Conservation (phyloP, 768 basidiomycete genomes). For the Phanerodontia chrysosporium region DNA sequence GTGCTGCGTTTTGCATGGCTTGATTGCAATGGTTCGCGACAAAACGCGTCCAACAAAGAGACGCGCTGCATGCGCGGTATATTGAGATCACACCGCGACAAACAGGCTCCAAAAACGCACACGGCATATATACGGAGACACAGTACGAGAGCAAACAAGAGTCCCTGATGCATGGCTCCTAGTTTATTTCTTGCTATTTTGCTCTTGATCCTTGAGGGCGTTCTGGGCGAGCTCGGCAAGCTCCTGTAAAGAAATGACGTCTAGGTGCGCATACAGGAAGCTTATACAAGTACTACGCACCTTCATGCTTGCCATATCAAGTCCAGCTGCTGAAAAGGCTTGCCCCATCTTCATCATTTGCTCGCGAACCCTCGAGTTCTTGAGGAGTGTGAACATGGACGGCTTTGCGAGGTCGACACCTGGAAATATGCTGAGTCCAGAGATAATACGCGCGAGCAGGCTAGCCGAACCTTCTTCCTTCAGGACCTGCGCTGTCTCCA, state of each 20-base stretch:
- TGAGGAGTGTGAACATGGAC: conserved; percentile 10
- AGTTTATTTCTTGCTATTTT: background rate
- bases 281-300: background rate
- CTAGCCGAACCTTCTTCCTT: conserved; percentile 16
- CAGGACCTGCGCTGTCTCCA: conserved; percentile 9
- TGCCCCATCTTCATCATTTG: background rate
- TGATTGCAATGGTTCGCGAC: background rate
- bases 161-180: too few species aligned
- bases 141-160: background rate
- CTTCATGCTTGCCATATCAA: conserved; percentile 7
- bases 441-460: background rate
- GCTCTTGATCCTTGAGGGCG: background rate
- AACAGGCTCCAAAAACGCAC: background rate
- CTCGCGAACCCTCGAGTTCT: conserved; percentile 10
- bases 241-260: conserved; percentile 1
- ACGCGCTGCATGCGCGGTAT: background rate
- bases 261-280: background rate
- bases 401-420: conserved; percentile 10
- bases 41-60: background rate
- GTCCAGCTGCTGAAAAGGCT: conserved; percentile 4
- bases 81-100: background rate
- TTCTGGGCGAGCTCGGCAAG: background rate
- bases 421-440: background rate
- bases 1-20: conserved; percentile 6
- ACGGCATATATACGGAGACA: background rate